phyloP scores from a whole-genome alignment of 768 basidiomycete species.

The Kwoniella sp. region DNA sequence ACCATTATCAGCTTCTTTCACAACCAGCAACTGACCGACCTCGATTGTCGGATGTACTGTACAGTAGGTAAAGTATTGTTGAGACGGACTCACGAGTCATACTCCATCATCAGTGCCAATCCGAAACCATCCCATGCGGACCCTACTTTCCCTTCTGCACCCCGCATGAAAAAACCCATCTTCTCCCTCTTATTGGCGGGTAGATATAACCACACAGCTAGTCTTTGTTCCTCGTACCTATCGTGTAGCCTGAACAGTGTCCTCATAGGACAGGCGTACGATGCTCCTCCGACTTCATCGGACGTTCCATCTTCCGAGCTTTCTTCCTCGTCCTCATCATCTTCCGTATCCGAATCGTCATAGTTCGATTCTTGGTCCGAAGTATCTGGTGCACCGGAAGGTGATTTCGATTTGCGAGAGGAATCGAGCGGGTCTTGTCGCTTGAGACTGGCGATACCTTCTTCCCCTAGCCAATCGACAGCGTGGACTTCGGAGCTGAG shows the following conservation, averaged over 20 bases:
- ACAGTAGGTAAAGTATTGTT: too few relatives aligned
- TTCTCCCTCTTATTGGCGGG: slow-evolving; percentile 24
- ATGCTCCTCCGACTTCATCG: slow-evolving; percentile 9
- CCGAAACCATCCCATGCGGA: slow-evolving; percentile 42
- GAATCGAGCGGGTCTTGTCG: background rate
- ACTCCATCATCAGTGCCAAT: slow-evolving; percentile 28
- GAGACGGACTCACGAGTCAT: slow-evolving; percentile 34
- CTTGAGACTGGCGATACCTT: background rate
- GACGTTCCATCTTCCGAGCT: background rate
- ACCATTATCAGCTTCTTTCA: background rate
- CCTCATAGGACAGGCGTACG: slow-evolving; percentile 34
- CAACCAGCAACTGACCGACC: background rate
- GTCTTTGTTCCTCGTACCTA: slow-evolving; percentile 45
- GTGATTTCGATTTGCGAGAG: background rate
- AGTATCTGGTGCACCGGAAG: background rate
- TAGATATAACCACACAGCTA: slow-evolving; percentile 42
- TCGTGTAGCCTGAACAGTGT: slow-evolving; percentile 43
- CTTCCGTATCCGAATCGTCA: background rate
- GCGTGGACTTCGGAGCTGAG: slow-evolving; percentile 13
- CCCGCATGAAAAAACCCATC: slow-evolving; percentile 43
- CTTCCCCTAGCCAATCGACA: slow-evolving; percentile 26
- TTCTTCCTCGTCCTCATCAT: background rate
- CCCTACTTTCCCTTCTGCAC: slow-evolving; percentile 32
- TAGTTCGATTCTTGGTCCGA: background rate
- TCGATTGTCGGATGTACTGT: too few relatives aligned